These are phyloP conservation scores for Rachicladosporium sp. DNA, from an alignment of 2,329 filamentous ascomycete genomes.

Conservation along the genomic window DNA sequence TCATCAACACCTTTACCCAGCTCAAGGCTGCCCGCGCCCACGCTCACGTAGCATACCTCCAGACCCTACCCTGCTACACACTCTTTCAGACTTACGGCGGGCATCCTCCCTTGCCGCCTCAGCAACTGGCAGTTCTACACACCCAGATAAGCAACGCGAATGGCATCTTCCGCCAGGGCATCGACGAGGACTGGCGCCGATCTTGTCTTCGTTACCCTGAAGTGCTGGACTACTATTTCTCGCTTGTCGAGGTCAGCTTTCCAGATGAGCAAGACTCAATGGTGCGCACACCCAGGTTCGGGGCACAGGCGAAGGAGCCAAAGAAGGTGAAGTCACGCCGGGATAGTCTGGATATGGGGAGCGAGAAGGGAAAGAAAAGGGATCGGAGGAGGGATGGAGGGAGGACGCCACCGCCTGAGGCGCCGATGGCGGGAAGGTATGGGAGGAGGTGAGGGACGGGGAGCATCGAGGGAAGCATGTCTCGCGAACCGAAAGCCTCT, in stretches of 20 bases:
- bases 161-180: conserved; percentile 54
- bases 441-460: too few relatives aligned
- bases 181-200: conserved; percentile 67
- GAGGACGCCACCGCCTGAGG: conserved; percentile 12
- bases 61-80: conserved; percentile 33
- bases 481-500: too few relatives aligned
- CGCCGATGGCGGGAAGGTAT: conserved; percentile 10
- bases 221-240: conserved; percentile 70
- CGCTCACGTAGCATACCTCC: conserved; percentile 31
- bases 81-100: conserved; percentile 35
- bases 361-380: conserved; percentile 13
- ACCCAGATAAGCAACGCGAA: conserved; percentile 51
- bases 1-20: conserved; percentile 31
- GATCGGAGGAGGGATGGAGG: conserved; percentile 13
- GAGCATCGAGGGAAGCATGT: too few relatives aligned
- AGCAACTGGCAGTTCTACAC: conserved; percentile 29
- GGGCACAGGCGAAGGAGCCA: conserved; percentile 17
- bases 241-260: conserved; percentile 53
- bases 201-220: conserved; percentile 67
- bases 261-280: conserved; percentile 41
- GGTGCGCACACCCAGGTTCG: conserved; percentile 26
- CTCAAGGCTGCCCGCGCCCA: conserved; percentile 29
- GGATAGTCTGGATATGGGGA: conserved; percentile 12
- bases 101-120: conserved; percentile 30
- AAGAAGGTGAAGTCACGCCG: conserved; percentile 17